phyloP scores from a whole-genome alignment of 2,329 filamentous ascomycete genomes.

The Zymoseptoria brevis region DNA sequence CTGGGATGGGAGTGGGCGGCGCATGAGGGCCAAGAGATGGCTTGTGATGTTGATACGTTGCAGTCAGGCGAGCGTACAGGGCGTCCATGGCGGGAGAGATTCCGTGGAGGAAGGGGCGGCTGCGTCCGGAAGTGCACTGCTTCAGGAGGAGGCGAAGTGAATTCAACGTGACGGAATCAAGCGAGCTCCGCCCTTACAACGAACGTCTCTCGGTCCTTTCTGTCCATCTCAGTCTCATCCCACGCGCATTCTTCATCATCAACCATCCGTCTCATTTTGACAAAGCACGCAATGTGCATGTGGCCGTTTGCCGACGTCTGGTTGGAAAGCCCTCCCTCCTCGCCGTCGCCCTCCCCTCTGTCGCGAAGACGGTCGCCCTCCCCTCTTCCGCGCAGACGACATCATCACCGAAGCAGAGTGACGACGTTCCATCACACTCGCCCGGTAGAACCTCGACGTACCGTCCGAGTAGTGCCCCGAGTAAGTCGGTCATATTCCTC shows the following conservation, averaged over 20 bases:
- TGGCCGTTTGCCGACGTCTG: conserved; percentile 26
- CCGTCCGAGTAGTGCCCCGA: background rate
- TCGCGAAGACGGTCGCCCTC: conserved; percentile 4
- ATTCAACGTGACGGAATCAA: background rate
- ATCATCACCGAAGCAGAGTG: conserved; percentile 1
- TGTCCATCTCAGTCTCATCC: background rate
- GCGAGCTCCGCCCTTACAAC: too few relatives aligned
- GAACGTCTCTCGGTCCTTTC: background rate
- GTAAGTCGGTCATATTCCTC: conserved; percentile 5
- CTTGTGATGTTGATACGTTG: too few relatives aligned
- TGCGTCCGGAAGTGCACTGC: too few relatives aligned
- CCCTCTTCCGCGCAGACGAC: conserved; percentile 11
- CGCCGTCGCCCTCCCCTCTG: background rate
- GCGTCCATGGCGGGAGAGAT: too few relatives aligned
- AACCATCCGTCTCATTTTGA: background rate
- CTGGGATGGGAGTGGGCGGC: background rate
- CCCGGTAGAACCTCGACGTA: background rate
- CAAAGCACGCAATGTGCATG: conserved; percentile 10
- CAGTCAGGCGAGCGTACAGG: too few relatives aligned
- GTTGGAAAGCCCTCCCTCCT: conserved; percentile 20
- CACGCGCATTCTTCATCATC: background rate
- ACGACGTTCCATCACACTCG: conserved; percentile 1
- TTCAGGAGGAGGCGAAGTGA: background rate
- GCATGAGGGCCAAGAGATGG: too few relatives aligned
- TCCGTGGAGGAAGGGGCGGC: too few relatives aligned